A percentile compares a stretch with the other conserved stretches of the same genome.
phyloP scores from a whole-genome alignment of 169 alveolate species.

The Cryptosporidium canis region DNA sequence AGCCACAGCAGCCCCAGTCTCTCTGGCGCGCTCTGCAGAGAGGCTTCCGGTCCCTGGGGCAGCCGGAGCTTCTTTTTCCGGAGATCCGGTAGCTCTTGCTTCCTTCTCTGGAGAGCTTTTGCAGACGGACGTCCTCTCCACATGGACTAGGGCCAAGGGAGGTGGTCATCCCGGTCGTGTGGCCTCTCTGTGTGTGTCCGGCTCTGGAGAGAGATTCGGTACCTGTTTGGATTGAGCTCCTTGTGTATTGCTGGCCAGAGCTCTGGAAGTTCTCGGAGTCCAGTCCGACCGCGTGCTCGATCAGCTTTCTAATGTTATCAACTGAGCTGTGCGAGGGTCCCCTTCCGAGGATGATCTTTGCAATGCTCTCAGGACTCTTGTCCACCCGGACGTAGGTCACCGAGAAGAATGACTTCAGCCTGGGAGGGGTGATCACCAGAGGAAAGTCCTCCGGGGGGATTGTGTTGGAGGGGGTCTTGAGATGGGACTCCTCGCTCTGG shows the following conservation, averaged over 20 bases:
- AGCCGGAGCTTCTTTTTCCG: not conserved
- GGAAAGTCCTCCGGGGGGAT: conserved; percentile 29
- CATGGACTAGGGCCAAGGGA: not conserved
- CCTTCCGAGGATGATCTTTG: conserved; percentile 21
- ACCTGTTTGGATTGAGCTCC: not conserved
- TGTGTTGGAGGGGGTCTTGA: not conserved
- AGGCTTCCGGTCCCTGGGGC: too few species aligned
- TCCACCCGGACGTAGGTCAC: not conserved
- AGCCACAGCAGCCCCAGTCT: not conserved
- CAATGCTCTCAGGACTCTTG: conserved; percentile 38
- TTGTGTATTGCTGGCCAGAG: not conserved
- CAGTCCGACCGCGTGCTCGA: conserved; percentile 32
- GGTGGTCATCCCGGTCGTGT: not conserved
- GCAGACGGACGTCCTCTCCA: not conserved
- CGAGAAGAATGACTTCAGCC: conserved; percentile 15
- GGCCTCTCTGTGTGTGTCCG: not conserved
- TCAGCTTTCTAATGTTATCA: conserved; percentile 22
- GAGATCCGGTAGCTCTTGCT: not conserved
- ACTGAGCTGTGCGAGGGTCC: conserved; percentile 54
- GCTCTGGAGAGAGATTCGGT: not conserved
- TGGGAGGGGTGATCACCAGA: conserved; percentile 27
- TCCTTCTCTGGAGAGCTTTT: not conserved
- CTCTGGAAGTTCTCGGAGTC: not conserved
- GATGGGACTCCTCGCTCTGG: not conserved
- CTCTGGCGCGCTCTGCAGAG: not conserved